phyloP scores from a whole-genome alignment of 257 asterid genomes.

The Penstemon newberryi region DNA sequence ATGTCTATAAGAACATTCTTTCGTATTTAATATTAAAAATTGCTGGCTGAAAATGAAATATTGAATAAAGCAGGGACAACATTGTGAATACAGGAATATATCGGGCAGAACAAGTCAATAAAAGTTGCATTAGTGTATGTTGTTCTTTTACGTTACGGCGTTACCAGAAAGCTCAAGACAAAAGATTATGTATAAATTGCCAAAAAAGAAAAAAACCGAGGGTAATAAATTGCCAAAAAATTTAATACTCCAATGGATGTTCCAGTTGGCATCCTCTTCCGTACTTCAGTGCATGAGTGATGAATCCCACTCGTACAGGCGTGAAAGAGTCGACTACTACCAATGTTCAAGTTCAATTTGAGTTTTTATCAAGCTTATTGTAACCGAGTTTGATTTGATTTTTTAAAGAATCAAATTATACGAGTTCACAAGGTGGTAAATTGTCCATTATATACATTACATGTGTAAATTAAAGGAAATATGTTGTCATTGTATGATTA shows the following conservation, averaged over 20 bases:
- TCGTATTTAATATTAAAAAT: not conserved
- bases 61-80: conserved; percentile 8
- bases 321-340: no score
- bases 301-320: conserved; percentile 8
- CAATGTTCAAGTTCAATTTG: no score
- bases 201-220: not conserved
- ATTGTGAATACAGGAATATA: not conserved
- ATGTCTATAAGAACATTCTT: not conserved
- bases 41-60: conserved; percentile 15
- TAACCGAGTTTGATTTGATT: no score
- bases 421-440: no score
- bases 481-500: no score
- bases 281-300: conserved; percentile 19
- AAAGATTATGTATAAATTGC: conserved; percentile 5
- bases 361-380: no score
- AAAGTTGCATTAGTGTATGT: not conserved
- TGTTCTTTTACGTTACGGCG: not conserved
- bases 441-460: no score
- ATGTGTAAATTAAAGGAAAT: no score
- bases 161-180: conserved; percentile 3
- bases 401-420: no score
- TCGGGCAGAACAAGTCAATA: not conserved
- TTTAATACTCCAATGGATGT: no score
- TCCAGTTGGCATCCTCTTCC: conserved; percentile 12
- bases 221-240: not conserved